Evolutionary conservation across 2,329 filamentous ascomycete genomes (phyloP).

Genomic region (Neonectria ditissima): DNA sequence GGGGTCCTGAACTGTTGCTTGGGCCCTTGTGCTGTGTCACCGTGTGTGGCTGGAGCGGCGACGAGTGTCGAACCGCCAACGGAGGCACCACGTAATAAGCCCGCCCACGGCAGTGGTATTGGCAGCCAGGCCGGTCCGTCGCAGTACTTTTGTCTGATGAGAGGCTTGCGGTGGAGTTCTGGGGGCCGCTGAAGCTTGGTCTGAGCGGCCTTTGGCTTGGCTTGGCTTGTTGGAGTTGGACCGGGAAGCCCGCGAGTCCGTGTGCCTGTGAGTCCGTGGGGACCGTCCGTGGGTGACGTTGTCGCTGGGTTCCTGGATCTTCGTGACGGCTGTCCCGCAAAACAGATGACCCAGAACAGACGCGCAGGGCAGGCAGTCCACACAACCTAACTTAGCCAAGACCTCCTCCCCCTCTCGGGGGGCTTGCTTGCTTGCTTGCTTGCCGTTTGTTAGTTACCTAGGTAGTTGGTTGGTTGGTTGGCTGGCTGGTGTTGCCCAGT

Average conservation of each 20-base stretch:
- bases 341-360: not conserved
- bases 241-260: constrained; percentile 3
- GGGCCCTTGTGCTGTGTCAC: constrained; percentile 4
- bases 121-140: constrained; percentile 19
- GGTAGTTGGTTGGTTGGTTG: too few species aligned
- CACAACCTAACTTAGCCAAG: too few species aligned
- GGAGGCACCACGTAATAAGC: not conserved
- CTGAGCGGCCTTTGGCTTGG: constrained; percentile 9
- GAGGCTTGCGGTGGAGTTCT: constrained; percentile 21
- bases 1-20: not conserved
- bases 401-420: too few species aligned
- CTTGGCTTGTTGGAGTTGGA: constrained; percentile 1
- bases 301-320: constrained; percentile 11
- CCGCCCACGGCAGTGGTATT: constrained; percentile 14
- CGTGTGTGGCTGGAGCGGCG: not conserved
- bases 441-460: not conserved
- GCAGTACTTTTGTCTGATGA: constrained; percentile 29
- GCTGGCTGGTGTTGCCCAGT: not conserved
- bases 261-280: not conserved
- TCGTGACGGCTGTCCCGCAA: constrained; percentile 2
- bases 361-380: too few species aligned
- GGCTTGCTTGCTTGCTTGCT: not conserved
- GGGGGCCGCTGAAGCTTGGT: constrained; percentile 9
- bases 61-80: not conserved
- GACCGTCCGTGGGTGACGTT: not conserved